Percentiles rank a stretch among this genome's conserved stretches.
phyloP scores from a whole-genome alignment of 2,329 filamentous ascomycete genomes.

The Neofusicoccum cordaticola region DNA sequence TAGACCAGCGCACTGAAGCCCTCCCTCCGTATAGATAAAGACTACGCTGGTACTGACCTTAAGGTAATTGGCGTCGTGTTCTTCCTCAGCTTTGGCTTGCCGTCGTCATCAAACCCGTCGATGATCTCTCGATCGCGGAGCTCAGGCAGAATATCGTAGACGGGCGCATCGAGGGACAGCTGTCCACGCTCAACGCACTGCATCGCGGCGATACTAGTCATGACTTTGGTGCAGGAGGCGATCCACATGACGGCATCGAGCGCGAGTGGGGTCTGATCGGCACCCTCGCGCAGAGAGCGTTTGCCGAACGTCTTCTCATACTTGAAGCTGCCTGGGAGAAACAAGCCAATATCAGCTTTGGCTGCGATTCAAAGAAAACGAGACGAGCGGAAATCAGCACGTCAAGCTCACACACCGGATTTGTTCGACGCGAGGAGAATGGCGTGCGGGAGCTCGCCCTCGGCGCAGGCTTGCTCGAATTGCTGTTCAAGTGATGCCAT shows the following conservation, averaged over 20 bases:
- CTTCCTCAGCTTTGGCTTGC: slow-evolving; percentile 19
- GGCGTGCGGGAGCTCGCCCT: slow-evolving; percentile 28
- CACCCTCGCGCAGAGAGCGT: slow-evolving; percentile 24
- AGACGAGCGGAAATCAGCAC: background rate
- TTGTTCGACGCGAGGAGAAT: slow-evolving; percentile 26
- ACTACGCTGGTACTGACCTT: background rate
- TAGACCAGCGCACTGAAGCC: no score
- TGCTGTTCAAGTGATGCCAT: slow-evolving; percentile 26
- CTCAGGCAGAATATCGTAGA: slow-evolving; percentile 34
- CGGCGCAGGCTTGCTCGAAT: slow-evolving; percentile 24
- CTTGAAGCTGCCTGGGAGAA: slow-evolving; percentile 31
- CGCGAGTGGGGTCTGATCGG: slow-evolving; percentile 20
- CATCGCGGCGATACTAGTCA: slow-evolving; percentile 33
- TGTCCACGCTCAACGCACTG: slow-evolving; percentile 36
- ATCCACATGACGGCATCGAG: slow-evolving; percentile 36
- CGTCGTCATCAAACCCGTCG: slow-evolving; percentile 22
- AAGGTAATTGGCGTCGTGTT: slow-evolving; percentile 10
- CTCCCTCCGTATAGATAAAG: background rate
- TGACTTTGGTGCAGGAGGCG: slow-evolving; percentile 40
- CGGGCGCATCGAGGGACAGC: slow-evolving; percentile 30
- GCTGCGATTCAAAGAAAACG: background rate
- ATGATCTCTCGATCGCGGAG: slow-evolving; percentile 27
- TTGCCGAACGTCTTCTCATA: slow-evolving; percentile 38
- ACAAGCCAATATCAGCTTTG: background rate
- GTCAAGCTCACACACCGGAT: slow-evolving; percentile 22